Evolutionary conservation across 306 rosid genomes (phyloP).

Genomic region (Pyrus pyrifolia): DNA sequence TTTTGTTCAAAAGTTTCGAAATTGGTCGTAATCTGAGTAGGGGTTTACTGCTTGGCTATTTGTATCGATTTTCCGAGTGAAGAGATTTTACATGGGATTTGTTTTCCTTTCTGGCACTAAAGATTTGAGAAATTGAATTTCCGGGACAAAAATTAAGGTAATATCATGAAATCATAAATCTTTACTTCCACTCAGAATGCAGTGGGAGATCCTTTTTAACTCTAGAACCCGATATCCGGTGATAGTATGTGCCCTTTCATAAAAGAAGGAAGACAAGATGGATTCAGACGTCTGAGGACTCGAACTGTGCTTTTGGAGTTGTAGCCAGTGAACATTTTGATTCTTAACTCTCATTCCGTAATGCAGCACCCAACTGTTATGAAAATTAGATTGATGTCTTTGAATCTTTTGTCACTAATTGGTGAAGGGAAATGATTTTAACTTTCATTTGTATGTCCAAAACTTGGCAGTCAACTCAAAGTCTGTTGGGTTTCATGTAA

Average conservation of each 20-base stretch:
- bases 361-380: not conserved
- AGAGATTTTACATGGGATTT: not conserved
- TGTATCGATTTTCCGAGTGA: not conserved
- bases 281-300: not conserved
- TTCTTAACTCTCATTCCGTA: not conserved
- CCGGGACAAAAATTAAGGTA: not conserved
- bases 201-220: not conserved
- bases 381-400: not conserved
- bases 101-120: not conserved
- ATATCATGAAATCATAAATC: not conserved
- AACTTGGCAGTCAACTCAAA: slow-evolving; percentile 27
- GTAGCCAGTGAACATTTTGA: not conserved
- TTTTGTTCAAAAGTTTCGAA: not conserved
- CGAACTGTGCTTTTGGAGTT: not conserved
- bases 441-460: not conserved
- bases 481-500: slow-evolving; percentile 20
- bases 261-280: not conserved
- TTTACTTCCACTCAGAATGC: not conserved
- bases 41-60: not conserved
- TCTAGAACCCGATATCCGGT: not conserved
- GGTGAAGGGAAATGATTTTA: not conserved
- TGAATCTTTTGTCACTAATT: not conserved
- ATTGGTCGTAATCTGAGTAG: not conserved
- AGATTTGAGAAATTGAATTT: not conserved
- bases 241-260: not conserved